Conservation (phyloP, 2,329 filamentous ascomycete genomes). For the Ilyonectria sp. region DNA sequence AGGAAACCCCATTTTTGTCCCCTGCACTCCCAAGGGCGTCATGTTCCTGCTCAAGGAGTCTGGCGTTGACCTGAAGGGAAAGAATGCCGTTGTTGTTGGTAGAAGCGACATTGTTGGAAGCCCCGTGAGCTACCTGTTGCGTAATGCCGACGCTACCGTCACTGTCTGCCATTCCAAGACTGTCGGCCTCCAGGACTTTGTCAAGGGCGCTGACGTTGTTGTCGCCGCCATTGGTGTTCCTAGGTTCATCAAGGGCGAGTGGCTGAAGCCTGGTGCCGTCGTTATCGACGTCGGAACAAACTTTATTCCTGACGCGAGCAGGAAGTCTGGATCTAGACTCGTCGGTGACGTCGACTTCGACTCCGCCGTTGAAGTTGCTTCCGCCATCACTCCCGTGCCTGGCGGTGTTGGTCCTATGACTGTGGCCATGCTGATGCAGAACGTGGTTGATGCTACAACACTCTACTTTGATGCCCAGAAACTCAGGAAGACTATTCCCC, state of each 20-base stretch:
- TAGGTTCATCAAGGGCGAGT: conserved; percentile 92
- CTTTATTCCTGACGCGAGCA: conserved; percentile 89
- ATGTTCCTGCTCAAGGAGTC: conserved; percentile 92
- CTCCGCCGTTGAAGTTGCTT: conserved; percentile 86
- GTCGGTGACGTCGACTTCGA: conserved; percentile 97
- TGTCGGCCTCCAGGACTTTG: conserved; percentile 76
- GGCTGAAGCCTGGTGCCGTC: conserved; percentile 94
- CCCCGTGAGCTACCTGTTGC: conserved; percentile 94
- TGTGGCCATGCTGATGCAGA: conserved; percentile 97
- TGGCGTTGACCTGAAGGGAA: conserved; percentile 87
- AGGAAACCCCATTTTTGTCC: conserved; percentile 88
- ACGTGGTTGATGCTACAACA: conserved; percentile 90
- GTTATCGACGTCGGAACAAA: conserved; percentile 99
- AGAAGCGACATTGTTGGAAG: conserved; percentile 98
- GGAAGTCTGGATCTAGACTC: conserved; percentile 92
- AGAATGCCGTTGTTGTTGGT: conserved; percentile 94
- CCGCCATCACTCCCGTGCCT: conserved; percentile 94
- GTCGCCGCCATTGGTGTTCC: conserved; percentile 93
- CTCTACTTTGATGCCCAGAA: conserved; percentile 88
- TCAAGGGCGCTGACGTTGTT: conserved; percentile 90
- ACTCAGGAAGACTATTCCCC: conserved; percentile 81
- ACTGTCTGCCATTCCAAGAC: conserved; percentile 97
- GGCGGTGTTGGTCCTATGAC: conserved; percentile 99
- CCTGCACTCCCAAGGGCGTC: conserved; percentile 97
- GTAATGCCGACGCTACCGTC: conserved; percentile 96